Base-by-base conservation (phyloP, 768 basidiomycete genomes). In the Leccinum aurantiacum region DNA sequence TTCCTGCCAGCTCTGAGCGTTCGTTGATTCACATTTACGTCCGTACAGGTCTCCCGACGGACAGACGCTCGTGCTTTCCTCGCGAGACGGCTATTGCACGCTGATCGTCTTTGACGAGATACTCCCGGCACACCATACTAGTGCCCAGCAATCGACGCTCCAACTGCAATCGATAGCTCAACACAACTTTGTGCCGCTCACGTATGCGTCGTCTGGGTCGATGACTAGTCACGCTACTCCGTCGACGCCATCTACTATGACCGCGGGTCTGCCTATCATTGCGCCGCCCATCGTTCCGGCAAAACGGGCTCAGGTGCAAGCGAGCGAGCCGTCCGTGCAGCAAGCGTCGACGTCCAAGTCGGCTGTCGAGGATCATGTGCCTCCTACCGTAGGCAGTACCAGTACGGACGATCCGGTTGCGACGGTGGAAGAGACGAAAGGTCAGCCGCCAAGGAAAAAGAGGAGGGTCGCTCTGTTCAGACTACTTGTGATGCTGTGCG, bases 31-130 rank as follows among this genome's bases (percentile, higher is more conserved):
- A 58, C 56, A 24, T 49, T n/a, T 3, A n/a, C 19, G 56, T 25
- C 11, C 38, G 13, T 53, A 15, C 38, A 98, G 96, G 96, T 96
- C 96, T 1, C 87, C 94, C 1, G 97, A 98, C 67, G 97, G 97
- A 4, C 93, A 97, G 73, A 86, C 91, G 46, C 82, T 99, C 17
- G 84, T 98, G 53, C 84, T 98, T 27, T 90, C 95, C 1, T 92
- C 94, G 1, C 86, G 94, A 27, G 97, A 99, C 70, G 97, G 97
- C 0, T 99, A 98, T 75, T 98, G 97, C 78, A 97, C 96, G 1
- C 83, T 98, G 59, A 82, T 97, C 65, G 83, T 92, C 22, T 98
- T 99, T 71, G 95, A 98, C 75, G 96, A 98, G 74, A 89, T 96
- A 58, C 82, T 98, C 2, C 85, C 93, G 0, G 82, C 89, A 4